These are phyloP conservation scores for Simplicillium aogashimaense DNA, from an alignment of 2,329 filamentous ascomycete species.

Conservation along the genomic window DNA sequence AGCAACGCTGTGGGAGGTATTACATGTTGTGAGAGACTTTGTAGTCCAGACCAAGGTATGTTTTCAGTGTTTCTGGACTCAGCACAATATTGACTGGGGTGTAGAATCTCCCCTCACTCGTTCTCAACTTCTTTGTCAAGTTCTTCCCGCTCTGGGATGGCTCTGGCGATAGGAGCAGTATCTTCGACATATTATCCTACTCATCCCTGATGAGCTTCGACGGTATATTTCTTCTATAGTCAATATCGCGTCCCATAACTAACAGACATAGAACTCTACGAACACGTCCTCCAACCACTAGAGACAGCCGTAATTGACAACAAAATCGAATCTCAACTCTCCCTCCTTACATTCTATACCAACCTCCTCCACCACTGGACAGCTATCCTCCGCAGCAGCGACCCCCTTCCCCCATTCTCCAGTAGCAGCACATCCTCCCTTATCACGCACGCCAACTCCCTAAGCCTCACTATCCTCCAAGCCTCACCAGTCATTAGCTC, in stretches of 20 bases:
- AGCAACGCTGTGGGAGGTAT: slow-evolving; percentile 39
- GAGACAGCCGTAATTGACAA: slow-evolving; percentile 41
- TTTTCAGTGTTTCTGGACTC: background rate
- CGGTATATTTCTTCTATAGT: slow-evolving; percentile 26
- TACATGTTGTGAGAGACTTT: slow-evolving; percentile 47
- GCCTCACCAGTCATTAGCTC: slow-evolving; percentile 30
- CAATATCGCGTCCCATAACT: slow-evolving; percentile 12
- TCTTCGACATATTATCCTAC: slow-evolving; percentile 50
- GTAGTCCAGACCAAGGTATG: slow-evolving; percentile 45
- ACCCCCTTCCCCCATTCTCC: slow-evolving; percentile 22
- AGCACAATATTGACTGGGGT: background rate
- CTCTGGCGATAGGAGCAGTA: slow-evolving; percentile 34
- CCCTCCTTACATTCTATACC: slow-evolving; percentile 59
- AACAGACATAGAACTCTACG: slow-evolving; percentile 34
- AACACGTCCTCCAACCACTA: slow-evolving; percentile 37
- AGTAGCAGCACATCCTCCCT: slow-evolving; percentile 29
- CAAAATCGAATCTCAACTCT: slow-evolving; percentile 40
- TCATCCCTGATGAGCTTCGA: slow-evolving; percentile 44
- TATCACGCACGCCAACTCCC: slow-evolving; percentile 38
- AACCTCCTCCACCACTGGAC: slow-evolving; percentile 53
- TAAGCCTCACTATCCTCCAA: slow-evolving; percentile 52
- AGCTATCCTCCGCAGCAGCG: slow-evolving; percentile 28
- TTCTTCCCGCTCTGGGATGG: slow-evolving; percentile 57
- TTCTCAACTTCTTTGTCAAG: slow-evolving; percentile 37
- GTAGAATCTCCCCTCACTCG: slow-evolving; percentile 35